These are phyloP conservation scores for Malus sylvestris DNA, from an alignment of 306 rosid species.

Conservation along the genomic window DNA sequence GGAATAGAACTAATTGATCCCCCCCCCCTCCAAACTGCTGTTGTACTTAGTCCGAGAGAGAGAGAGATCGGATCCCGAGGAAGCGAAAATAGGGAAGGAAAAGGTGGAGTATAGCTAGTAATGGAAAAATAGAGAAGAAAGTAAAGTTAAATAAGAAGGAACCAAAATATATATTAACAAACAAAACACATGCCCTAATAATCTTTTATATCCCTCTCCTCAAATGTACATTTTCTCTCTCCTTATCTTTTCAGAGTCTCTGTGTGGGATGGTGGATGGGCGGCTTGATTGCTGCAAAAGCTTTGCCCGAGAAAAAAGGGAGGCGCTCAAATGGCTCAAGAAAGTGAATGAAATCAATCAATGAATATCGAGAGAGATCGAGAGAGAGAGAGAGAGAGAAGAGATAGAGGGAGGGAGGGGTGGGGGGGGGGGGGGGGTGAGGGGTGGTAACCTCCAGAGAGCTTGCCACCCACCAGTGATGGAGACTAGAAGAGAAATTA, in stretches of 20 bases:
- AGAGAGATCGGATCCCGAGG: slow-evolving; percentile 57
- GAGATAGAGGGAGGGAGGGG: no score
- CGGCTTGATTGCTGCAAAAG: slow-evolving; percentile 86
- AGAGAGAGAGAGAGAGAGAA: background rate
- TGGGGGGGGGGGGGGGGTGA: background rate
- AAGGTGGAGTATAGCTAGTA: slow-evolving; percentile 19
- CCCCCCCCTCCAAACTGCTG: background rate
- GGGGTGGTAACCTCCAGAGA: slow-evolving; percentile 18
- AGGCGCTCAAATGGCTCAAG: slow-evolving; percentile 62
- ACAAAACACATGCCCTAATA: slow-evolving; percentile 46
- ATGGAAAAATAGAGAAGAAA: slow-evolving; percentile 39
- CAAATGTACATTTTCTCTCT: slow-evolving; percentile 29
- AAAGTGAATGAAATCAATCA: background rate
- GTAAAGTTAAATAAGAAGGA: slow-evolving; percentile 47
- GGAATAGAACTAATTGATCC: slow-evolving; percentile 37
- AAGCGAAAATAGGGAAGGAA: slow-evolving; percentile 5
- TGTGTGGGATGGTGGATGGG: background rate
- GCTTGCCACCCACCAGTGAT: slow-evolving; percentile 63
- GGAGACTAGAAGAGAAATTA: slow-evolving; percentile 35
- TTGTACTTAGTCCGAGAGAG: slow-evolving; percentile 6
- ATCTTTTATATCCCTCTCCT: slow-evolving; percentile 25
- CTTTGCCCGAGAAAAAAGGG: slow-evolving; percentile 42
- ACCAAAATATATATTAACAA: background rate
- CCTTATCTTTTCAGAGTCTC: slow-evolving; percentile 43
- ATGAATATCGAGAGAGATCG: slow-evolving; percentile 15